Evolutionary conservation across 306 rosid genomes (phyloP), one percentile per base, ranked within the genome.

Genomic region (Crataegus laevigata): DNA sequence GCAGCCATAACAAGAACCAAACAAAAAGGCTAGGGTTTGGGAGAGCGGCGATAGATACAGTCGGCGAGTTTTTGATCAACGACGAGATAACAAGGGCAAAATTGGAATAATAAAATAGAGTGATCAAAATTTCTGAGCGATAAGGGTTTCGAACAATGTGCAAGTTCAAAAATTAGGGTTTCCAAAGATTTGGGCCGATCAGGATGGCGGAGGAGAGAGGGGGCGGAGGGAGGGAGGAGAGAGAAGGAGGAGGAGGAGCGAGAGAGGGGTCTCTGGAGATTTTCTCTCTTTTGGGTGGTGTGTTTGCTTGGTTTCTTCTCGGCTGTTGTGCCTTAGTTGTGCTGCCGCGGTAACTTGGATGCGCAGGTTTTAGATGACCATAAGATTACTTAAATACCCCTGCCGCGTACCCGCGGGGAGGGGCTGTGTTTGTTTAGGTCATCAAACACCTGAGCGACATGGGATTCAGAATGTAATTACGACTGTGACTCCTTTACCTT

Each of bases 141-240:
- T 6, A 22, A 72, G 69, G 76, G 75, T 79, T 82, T 55, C 14
- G n/a, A 22, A 19, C 63, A 64, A 66, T 55, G 68, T 74, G 57
- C 25, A 57, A 63, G 80, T 75, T 80, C 77, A 21, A 19, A 50
- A 34, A 72, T 70, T 62, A 76, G 76, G 90, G 77, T 74, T 87
- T 89, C 88, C 89, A 88, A 88, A 87, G 82, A 38, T 72, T 83
- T 30, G 29, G 75, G 51, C 83, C 91, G 93, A 92, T 88, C 91
- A 50, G 21, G 84, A 90, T 85, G 91, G 87, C 87, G 71, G 61
- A 47, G 19, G 43, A 25, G 13, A 21, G 40, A 36, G 40, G 40
- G 0, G 40, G 40, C 40, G 10, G 40, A 36, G 40, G 40, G 9
- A 36, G 40, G 40, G 40, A 36, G 40, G 7, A 36, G 40, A 36